Percentiles rank a stretch among this genome's conserved stretches.
These are phyloP conservation scores for Trichophyton rubrum DNA, from an alignment of 2,329 filamentous ascomycete species.

Conservation along the genomic window DNA sequence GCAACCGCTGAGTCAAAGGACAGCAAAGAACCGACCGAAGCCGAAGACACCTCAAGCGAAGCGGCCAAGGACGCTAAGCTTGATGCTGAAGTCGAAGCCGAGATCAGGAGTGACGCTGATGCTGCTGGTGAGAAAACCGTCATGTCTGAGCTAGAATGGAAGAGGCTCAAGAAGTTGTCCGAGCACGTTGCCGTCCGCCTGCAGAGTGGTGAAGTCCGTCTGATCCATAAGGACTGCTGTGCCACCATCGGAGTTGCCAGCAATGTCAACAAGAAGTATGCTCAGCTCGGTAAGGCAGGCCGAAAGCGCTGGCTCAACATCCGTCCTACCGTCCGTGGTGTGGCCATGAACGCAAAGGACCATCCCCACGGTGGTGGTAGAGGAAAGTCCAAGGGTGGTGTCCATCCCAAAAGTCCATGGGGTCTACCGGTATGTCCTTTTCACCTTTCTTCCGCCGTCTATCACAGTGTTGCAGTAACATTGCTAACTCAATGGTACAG, in stretches of 20 bases:
- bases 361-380: constrained; percentile 98
- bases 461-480: constrained; percentile 3
- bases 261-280: constrained; percentile 83
- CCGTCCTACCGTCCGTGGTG: constrained; percentile 85
- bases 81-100: constrained; percentile 24
- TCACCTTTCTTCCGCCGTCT: constrained; percentile 7
- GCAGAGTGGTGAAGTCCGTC: constrained; percentile 84
- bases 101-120: constrained; percentile 5
- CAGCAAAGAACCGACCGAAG: no score
- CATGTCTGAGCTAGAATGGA: constrained; percentile 26
- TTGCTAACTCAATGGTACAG: constrained; percentile 20
- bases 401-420: constrained; percentile 91
- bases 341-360: constrained; percentile 98
- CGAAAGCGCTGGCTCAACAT: constrained; percentile 89
- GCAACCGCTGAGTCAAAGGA: background rate
- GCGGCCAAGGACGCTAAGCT: constrained; percentile 16
- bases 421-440: constrained; percentile 66
- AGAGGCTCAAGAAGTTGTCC: constrained; percentile 47
- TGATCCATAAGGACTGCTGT: constrained; percentile 81
- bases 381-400: constrained; percentile 98
- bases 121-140: constrained; percentile 12
- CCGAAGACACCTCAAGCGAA: background rate
- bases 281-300: constrained; percentile 87
- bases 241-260: constrained; percentile 90
- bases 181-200: constrained; percentile 73